These are phyloP conservation scores for Epichloe glyceriae DNA, from an alignment of 2,329 filamentous ascomycete species.

Conservation along the genomic window DNA sequence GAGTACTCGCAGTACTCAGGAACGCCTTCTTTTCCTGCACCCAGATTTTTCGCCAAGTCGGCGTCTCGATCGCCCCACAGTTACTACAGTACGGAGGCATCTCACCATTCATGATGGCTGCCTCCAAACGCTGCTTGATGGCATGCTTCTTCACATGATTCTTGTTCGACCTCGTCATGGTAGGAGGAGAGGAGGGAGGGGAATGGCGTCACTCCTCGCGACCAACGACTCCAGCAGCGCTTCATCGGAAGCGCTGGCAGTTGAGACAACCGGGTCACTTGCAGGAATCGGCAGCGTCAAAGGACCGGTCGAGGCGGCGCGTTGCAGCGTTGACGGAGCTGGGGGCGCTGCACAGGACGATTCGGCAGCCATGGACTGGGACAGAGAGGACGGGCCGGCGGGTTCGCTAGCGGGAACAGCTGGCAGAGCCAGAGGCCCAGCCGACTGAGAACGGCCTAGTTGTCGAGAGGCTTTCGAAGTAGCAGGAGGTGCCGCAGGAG, in stretches of 20 bases:
- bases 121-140: constrained; percentile 45
- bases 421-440: constrained; percentile 24
- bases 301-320: constrained; percentile 23
- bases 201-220: constrained; percentile 30
- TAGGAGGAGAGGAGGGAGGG: constrained; percentile 24
- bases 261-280: constrained; percentile 30
- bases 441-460: constrained; percentile 24
- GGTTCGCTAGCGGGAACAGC: constrained; percentile 37
- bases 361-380: constrained; percentile 13
- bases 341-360: constrained; percentile 14
- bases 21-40: constrained; percentile 58
- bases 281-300: constrained; percentile 27
- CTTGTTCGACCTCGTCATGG: constrained; percentile 43
- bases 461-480: constrained; percentile 11
- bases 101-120: constrained; percentile 61
- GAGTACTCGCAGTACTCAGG: constrained; percentile 60
- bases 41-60: constrained; percentile 91
- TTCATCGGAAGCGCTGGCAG: constrained; percentile 12
- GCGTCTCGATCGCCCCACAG: constrained; percentile 89
- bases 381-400: constrained; percentile 28
- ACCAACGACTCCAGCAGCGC: constrained; percentile 24
- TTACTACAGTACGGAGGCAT: constrained; percentile 85
- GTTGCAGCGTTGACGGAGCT: constrained; percentile 24
- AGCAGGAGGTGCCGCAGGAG: background rate
- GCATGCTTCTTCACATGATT: constrained; percentile 50